phyloP scores from a whole-genome alignment of 495 filamentous ascomycete species.

The Lasiosphaeris hirsuta region DNA sequence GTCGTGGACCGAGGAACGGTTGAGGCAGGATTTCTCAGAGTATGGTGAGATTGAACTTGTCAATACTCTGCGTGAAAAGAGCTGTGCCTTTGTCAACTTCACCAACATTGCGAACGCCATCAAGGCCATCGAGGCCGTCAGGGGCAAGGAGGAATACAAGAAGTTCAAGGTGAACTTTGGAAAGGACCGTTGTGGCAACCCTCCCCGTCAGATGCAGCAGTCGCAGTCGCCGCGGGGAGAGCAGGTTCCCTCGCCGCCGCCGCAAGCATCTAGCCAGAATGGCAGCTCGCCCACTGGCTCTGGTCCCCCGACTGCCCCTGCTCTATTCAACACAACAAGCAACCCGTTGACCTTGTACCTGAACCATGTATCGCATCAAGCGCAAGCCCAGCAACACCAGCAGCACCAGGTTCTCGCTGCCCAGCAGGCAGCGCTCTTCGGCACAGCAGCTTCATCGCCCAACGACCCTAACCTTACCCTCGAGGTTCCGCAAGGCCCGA shows the following conservation, averaged over 20 bases:
- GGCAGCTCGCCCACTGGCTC: slow-evolving; percentile 50
- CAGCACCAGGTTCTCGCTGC: slow-evolving; percentile 59
- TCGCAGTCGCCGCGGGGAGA: slow-evolving; percentile 43
- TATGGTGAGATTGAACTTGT: slow-evolving; percentile 98
- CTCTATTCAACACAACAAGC: slow-evolving; percentile 73
- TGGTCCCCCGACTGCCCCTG: slow-evolving; percentile 42
- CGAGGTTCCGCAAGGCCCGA: slow-evolving; percentile 55
- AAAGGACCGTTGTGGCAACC: slow-evolving; percentile 96
- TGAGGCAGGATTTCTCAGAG: slow-evolving; percentile 95
- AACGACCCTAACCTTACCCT: slow-evolving; percentile 43
- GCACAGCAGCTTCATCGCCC: slow-evolving; percentile 54
- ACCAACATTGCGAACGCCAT: slow-evolving; percentile 99
- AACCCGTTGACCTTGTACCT: slow-evolving; percentile 96
- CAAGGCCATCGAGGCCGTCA: slow-evolving; percentile 95
- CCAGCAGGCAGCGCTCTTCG: slow-evolving; percentile 60
- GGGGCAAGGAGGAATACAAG: slow-evolving; percentile 91
- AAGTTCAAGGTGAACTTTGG: slow-evolving; percentile 99
- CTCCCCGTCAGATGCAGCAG: slow-evolving; percentile 77
- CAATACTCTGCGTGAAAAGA: slow-evolving; percentile 96
- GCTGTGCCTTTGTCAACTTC: slow-evolving; percentile 98
- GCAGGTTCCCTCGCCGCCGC: slow-evolving; percentile 68
- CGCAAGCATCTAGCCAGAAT: slow-evolving; percentile 50
- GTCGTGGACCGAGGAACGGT: slow-evolving; percentile 91
- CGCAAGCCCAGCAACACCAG: slow-evolving; percentile 70
- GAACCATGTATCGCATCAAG: slow-evolving; percentile 77